Evolutionary conservation across 306 rosid species (phyloP), one percentile per base, ranked within the genome.

Genomic region (Urtica urens): DNA sequence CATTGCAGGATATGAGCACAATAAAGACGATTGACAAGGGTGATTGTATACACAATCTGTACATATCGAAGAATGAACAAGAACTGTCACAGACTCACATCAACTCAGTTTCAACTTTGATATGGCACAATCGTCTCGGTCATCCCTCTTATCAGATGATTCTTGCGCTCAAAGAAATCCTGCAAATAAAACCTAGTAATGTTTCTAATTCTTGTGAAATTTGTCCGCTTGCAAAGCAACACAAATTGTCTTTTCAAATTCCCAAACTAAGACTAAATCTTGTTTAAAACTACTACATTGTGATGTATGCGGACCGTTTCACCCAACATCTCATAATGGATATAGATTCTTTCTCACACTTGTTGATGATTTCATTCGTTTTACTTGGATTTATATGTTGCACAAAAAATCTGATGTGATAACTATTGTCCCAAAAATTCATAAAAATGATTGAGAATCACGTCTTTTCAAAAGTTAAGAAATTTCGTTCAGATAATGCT

Each of bases 191-290:
- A 2, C 28, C 54, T 23, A n/a, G 16, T 0, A 1, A 51, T 30
- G 8, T 9, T 4, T 3, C 18, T 6, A 2, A 16, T 3, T 42
- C 57, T 8, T 51, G 57, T 18, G 31, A 51, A 6, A 10, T 29
- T 7, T 30, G 26, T 33, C 57, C 57, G 31, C 23, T 31, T 2
- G 42, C 57, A 7, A 51, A 51, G 21, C 43, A 51, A 8, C 31
- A 43, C 21, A 15, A 28, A 3, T 33, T 51, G 0, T 4, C 40
- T 2, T 51, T 51, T 18, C 15, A 3, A n/a, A 5, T 12, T 31
- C 27, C 13, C 14, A 51, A 3, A 51, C 31, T 33, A 12, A 51
- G 15, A 9, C 57, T 7, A 6, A 13, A 1, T 4, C 2, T 19
- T 20, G 5, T 53, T 53, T 53, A 46, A 53, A 2, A 2, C 18